Evolutionary conservation across 306 rosid genomes (phyloP), one percentile per base, ranked within the genome.

Genomic region (Mucuna pruriens): DNA sequence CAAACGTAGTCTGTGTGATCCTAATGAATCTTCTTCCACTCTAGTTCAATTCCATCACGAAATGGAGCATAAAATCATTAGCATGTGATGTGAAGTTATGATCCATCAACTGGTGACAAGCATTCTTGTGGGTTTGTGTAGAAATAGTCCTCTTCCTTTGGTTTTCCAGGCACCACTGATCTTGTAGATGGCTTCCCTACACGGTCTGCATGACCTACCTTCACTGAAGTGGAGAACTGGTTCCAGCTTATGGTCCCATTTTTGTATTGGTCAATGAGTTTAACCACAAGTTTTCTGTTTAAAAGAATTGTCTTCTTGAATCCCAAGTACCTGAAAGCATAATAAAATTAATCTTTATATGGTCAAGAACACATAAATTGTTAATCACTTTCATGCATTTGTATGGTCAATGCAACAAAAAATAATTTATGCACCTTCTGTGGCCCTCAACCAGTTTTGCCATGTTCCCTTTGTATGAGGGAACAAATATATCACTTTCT

Each of bases 371-470:
- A 39, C n/a, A n/a, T n/a, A n/a, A n/a, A n/a, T n/a, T 36, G 17
- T 17, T 20, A 48, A 4, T 49, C 15, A 39, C 31, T 29, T 29
- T 38, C 6, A 36, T 38, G 54, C 69, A 40, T 74, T 36, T 49
- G 5, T 75, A 10, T 75, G 54, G 1, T 51, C 0, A 25, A 58
- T 75, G 25, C 52, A 39, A 9, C n/a, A 22, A 40, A 58, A 5
- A 29, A 29, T 29, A 60, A 25, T 6, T 13, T 23, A 49, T 23
- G 66, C 70, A 91, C 97, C 96, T 87, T 76, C 97, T 91, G 67
- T 91, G 93, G 63, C 98, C 98, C 80, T 89, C 93, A 36, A 91
- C 94, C 12, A 91, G 89, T 87, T 89, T 91, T 13, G 98, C 98
- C 97, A 91, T 94, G 87, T 94, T 83, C 29, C 97, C 97, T 23